Conservation (phyloP, 441 rosid genomes). For the Aleurites moluccanus region DNA sequence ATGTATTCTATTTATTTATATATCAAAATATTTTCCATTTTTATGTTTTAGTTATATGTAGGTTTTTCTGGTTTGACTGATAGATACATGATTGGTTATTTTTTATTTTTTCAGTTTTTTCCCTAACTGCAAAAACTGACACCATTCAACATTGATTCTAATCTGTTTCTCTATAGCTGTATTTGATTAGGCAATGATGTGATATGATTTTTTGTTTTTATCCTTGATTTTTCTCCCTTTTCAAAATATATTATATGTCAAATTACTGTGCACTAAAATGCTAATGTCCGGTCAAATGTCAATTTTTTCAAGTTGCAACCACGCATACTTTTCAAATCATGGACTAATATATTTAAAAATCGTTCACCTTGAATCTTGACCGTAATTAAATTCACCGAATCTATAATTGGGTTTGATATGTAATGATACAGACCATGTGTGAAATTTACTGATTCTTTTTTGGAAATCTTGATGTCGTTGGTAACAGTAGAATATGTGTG, state of each 20-base stretch:
- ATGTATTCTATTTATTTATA: background rate
- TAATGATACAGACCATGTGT: background rate
- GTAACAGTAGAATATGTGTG: conserved; percentile 27
- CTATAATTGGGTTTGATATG: background rate
- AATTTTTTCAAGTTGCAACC: conserved; percentile 8
- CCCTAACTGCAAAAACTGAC: conserved; percentile 22
- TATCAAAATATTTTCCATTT: background rate
- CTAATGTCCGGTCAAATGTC: conserved; percentile 28
- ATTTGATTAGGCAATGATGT: conserved; percentile 29
- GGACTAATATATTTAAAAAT: background rate
- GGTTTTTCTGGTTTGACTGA: conserved; percentile 9
- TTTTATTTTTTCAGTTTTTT: conserved; percentile 26
- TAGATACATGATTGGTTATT: conserved; percentile 20
- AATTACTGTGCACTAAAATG: conserved; percentile 2
- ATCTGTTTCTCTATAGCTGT: conserved; percentile 21
- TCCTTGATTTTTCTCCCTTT: conserved; percentile 13
- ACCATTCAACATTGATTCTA: conserved; percentile 22
- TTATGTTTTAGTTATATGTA: background rate
- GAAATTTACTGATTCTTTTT: background rate
- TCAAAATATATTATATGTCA: background rate
- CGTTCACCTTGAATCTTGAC: conserved; percentile 20
- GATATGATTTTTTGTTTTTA: conserved; percentile 23
- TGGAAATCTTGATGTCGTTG: conserved; percentile 15
- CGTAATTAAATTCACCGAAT: background rate
- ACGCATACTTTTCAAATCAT: conserved; percentile 13